phyloP scores from a whole-genome alignment of 306 rosid species.

The Casuarina glauca region DNA sequence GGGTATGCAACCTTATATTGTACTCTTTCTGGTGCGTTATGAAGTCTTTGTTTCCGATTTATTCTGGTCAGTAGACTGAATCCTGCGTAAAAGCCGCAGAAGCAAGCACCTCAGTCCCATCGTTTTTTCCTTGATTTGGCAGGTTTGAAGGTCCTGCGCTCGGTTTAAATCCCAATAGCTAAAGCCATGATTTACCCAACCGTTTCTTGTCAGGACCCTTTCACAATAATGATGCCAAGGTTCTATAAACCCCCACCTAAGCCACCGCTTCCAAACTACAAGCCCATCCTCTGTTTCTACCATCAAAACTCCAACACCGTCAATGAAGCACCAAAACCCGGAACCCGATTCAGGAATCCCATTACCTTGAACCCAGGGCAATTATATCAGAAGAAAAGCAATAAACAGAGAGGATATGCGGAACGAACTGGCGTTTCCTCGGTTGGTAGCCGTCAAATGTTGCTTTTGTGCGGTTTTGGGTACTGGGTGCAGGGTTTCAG shows the following conservation, averaged over 20 bases:
- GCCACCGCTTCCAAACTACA: background rate
- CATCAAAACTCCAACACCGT: slow-evolving; percentile 29
- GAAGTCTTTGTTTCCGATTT: background rate
- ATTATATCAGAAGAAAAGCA: slow-evolving; percentile 12
- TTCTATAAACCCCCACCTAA: slow-evolving; percentile 15
- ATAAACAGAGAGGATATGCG: slow-evolving; percentile 23
- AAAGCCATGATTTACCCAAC: slow-evolving; percentile 49
- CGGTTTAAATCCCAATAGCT: background rate
- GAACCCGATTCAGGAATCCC: slow-evolving; percentile 11
- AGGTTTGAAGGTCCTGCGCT: background rate
- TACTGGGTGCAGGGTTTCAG: slow-evolving; percentile 91
- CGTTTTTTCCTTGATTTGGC: background rate
- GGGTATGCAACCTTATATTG: background rate
- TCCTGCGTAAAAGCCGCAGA: background rate
- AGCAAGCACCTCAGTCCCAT: background rate
- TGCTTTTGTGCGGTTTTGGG: slow-evolving; percentile 74
- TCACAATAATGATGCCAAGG: slow-evolving; percentile 23
- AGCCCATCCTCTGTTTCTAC: slow-evolving; percentile 33
- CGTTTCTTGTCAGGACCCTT: slow-evolving; percentile 31
- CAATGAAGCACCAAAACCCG: slow-evolving; percentile 25
- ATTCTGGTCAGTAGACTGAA: background rate
- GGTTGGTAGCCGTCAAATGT: slow-evolving; percentile 47
- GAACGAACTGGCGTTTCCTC: slow-evolving; percentile 24
- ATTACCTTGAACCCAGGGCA: slow-evolving; percentile 24
- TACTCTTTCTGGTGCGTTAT: background rate